These are phyloP conservation scores for Craspedostauros australis DNA, from an alignment of 108 stramenopile species.

Conservation along the genomic window DNA sequence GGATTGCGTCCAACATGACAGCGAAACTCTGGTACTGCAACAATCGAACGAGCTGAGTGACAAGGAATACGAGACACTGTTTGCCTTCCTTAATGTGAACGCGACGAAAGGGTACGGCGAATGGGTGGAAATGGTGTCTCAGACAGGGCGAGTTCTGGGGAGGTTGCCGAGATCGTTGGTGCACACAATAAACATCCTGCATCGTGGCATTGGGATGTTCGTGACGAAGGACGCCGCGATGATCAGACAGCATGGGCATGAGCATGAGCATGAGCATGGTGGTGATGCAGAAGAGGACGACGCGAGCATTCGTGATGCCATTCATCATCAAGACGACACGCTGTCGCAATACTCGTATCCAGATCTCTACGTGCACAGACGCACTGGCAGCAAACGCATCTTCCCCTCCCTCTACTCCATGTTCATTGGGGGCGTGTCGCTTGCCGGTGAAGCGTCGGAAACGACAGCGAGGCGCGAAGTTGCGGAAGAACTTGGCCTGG, in stretches of 20 bases:
- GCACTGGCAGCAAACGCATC: constrained; percentile 60
- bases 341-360: constrained; percentile 18
- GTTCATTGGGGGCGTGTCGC: constrained; percentile 77
- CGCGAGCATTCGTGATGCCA: no score
- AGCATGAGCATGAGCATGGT: neutral
- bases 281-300: no score
- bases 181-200: constrained; percentile 62
- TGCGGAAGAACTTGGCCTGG: constrained; percentile 68
- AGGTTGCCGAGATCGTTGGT: constrained; percentile 53
- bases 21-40: no score
- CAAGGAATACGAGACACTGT: no score
- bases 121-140: constrained; percentile 40
- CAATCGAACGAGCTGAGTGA: no score
- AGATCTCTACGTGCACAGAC: constrained; percentile 59
- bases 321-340: no score
- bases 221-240: constrained; percentile 43
- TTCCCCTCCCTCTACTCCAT: constrained; percentile 79
- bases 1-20: no score
- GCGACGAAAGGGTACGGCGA: no score
- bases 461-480: constrained; percentile 66
- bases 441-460: constrained; percentile 44
- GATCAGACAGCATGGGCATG: neutral
- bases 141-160: constrained; percentile 18
- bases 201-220: constrained; percentile 70
- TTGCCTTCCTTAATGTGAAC: no score